Conservation (phyloP, 192 early-diverging fungal genomes). For the Gigaspora rosea region DNA sequence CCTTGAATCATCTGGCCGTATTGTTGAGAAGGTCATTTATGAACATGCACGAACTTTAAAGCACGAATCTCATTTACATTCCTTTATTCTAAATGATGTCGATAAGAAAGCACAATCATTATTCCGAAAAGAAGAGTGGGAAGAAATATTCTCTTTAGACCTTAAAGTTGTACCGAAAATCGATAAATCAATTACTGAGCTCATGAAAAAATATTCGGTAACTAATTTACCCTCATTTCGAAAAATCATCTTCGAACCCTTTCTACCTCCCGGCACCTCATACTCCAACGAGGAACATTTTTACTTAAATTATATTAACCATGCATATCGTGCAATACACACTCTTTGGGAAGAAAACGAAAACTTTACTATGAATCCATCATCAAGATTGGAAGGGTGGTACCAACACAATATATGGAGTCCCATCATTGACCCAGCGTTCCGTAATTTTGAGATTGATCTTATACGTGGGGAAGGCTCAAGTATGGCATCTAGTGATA, state of each 20-base stretch:
- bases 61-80: slow-evolving; percentile 18
- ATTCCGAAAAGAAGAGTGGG: slow-evolving; percentile 1
- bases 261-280: slow-evolving; percentile 4
- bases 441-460: slow-evolving; percentile 15
- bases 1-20: background rate
- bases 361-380: slow-evolving; percentile 2
- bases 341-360: slow-evolving; percentile 14
- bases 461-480: background rate
- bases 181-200: slow-evolving; percentile 22
- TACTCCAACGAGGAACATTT: slow-evolving; percentile 26
- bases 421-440: slow-evolving; percentile 13
- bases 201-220: slow-evolving; percentile 16
- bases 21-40: slow-evolving; percentile 16
- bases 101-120: slow-evolving; percentile 3
- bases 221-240: slow-evolving; percentile 20
- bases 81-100: slow-evolving; percentile 8
- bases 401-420: background rate
- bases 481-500: background rate
- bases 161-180: background rate
- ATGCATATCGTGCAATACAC: slow-evolving; percentile 4
- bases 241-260: slow-evolving; percentile 22
- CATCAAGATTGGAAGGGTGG: too few species aligned
- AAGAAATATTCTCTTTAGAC: slow-evolving; percentile 7
- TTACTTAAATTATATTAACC: slow-evolving; percentile 26
- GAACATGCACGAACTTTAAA: slow-evolving; percentile 1